Evolutionary conservation across 2,329 filamentous ascomycete genomes (phyloP).

Genomic region (Trichoderma cornu-damae): DNA sequence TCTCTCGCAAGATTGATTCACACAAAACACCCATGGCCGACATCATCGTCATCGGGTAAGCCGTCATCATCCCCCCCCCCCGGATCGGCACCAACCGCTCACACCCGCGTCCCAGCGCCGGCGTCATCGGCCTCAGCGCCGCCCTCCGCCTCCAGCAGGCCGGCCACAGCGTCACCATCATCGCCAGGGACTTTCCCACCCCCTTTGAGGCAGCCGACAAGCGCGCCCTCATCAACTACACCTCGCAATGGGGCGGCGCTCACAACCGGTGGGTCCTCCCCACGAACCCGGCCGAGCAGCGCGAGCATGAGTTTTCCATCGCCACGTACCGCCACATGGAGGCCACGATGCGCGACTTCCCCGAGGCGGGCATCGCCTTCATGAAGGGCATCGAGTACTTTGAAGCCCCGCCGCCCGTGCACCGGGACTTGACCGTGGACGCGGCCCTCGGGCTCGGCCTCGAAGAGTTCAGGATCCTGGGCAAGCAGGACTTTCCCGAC

Average conservation of each 20-base stretch:
- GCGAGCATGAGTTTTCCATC: constrained; percentile 42
- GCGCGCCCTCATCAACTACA: constrained; percentile 41
- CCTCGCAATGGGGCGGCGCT: constrained; percentile 49
- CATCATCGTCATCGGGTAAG: constrained; percentile 30
- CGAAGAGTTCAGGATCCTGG: constrained; percentile 35
- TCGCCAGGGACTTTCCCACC: constrained; percentile 44
- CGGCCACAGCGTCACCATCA: constrained; percentile 38
- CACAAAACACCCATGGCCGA: constrained; percentile 23
- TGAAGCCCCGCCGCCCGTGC: constrained; percentile 37
- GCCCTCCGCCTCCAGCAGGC: constrained; percentile 40
- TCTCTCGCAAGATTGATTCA: too few species aligned
- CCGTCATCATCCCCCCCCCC: neutral
- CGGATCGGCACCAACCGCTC: neutral
- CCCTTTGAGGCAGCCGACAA: constrained; percentile 43
- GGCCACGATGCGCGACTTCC: constrained; percentile 26
- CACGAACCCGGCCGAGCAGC: constrained; percentile 29
- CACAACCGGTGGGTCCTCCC: constrained; percentile 44
- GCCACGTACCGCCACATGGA: constrained; percentile 42
- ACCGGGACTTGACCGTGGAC: constrained; percentile 32
- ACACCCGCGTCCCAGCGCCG: constrained; percentile 34
- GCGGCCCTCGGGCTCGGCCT: constrained; percentile 23
- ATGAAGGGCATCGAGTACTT: constrained; percentile 46
- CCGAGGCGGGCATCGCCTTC: constrained; percentile 44
- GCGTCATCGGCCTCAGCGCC: constrained; percentile 44
- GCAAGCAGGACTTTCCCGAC: constrained; percentile 33